Evolutionary conservation across 495 filamentous ascomycete species (phyloP).

Genomic region (Ascodesmis nigricans): DNA sequence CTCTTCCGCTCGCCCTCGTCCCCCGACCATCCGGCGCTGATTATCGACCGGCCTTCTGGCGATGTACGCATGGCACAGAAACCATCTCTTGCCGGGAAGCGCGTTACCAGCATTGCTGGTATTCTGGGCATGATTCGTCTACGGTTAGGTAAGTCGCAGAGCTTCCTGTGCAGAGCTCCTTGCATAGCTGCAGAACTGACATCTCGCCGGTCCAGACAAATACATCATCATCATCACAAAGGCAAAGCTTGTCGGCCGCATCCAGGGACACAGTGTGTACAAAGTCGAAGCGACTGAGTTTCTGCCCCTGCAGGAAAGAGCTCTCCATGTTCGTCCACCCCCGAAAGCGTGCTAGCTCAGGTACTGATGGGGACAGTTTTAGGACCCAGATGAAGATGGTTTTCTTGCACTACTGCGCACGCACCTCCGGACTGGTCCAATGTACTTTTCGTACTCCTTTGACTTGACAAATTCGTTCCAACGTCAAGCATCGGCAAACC

Average conservation of each 20-base stretch:
- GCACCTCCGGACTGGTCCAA: constrained; percentile 57
- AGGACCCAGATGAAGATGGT: constrained; percentile 74
- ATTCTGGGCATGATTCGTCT: constrained; percentile 81
- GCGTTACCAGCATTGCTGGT: constrained; percentile 62
- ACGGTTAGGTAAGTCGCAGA: constrained; percentile 45
- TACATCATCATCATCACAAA: constrained; percentile 95
- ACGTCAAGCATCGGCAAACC: constrained; percentile 54
- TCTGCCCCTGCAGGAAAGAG: constrained; percentile 77
- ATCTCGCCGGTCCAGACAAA: constrained; percentile 43
- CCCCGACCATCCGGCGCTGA: constrained; percentile 62
- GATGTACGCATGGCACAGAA: constrained; percentile 70
- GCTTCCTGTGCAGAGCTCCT: not conserved
- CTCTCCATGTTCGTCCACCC: constrained; percentile 34
- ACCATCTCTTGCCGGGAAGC: constrained; percentile 46
- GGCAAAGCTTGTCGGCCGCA: constrained; percentile 65
- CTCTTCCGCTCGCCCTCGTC: constrained; percentile 91
- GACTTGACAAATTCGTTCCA: constrained; percentile 93
- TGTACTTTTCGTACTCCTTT: constrained; percentile 96
- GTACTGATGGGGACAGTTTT: constrained; percentile 1
- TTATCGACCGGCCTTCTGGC: constrained; percentile 80
- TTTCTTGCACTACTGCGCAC: constrained; percentile 60
- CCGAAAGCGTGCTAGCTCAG: not conserved
- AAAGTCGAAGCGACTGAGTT: constrained; percentile 79
- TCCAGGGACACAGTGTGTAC: constrained; percentile 87
- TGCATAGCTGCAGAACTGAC: not conserved